Conservation (phyloP, 176 grass and related monocot species). For the Stipa capillata region DNA sequence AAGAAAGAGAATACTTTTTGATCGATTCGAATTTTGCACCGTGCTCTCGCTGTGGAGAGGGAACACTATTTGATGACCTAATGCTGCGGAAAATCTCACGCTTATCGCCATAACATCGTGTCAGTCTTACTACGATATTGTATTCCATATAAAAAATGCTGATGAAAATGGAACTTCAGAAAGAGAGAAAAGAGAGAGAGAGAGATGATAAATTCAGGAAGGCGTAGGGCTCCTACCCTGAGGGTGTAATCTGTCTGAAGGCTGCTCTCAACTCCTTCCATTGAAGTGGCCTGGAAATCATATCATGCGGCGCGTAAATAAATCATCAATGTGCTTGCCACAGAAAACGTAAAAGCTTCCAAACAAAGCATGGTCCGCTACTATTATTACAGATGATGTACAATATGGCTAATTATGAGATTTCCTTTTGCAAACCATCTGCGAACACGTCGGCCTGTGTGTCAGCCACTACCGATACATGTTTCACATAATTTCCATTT, state of each 20-base stretch:
- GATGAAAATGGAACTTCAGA: background rate
- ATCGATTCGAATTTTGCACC: background rate
- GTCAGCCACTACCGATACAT: background rate
- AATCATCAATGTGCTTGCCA: background rate
- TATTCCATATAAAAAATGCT: background rate
- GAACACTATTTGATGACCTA: background rate
- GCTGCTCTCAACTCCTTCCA: conserved; percentile 82
- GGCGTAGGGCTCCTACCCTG: conserved; percentile 34
- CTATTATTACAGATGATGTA: background rate
- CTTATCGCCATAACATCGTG: background rate
- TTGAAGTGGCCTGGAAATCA: conserved; percentile 66
- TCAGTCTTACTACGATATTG: background rate
- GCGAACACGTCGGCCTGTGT: background rate
- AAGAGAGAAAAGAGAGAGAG: background rate
- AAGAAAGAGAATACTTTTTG: background rate
- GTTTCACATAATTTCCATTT: background rate
- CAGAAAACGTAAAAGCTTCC: background rate
- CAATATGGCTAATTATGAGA: background rate
- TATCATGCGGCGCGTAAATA: background rate
- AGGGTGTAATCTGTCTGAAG: conserved; percentile 98
- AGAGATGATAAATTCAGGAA: background rate
- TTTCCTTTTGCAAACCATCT: background rate
- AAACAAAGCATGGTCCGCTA: background rate
- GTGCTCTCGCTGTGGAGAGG: background rate
- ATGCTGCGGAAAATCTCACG: background rate